Base-by-base conservation (phyloP, 345 rosid genomes). In the Anastatica hierochuntica region DNA sequence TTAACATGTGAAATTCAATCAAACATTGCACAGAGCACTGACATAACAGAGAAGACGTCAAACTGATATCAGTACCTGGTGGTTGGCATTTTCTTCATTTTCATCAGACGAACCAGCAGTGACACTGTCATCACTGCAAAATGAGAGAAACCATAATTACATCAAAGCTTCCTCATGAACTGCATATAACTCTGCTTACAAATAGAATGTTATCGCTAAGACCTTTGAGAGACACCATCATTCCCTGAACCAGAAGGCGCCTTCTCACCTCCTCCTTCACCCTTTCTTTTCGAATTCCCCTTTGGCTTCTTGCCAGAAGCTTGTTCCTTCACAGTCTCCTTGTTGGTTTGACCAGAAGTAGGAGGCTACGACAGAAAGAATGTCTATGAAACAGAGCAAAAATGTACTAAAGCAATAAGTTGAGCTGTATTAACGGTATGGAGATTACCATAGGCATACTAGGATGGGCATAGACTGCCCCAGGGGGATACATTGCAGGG, bases 101-200 rank as follows among this genome's bases (percentile, higher is more conserved):
- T 69, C 94, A 60, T 85, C 94, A 50, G 97, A 85, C 40, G 98
- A 83, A 51, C 95, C 98, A 36, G 80, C 98, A 18, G 86, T 81
- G n/a, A 79, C 90, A 63, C 86, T 92, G 29, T 88, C 95, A 60
- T 64, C 87, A 69, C 95, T 92, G 83, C 66, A 36, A 29, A 72
- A 49, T 10, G 69, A 21, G 29, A 53, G 43, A 66, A 27, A 18
- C 63, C 20, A 56, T 11, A 42, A 59, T 67, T 26, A 66, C 46
- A 45, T 33, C 9, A 12, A 14, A 51, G 38, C 16, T 26, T 38
- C 30, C 47, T 35, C 49, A 43, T 17, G 30, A 52, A 35, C 24
- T 23, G 12, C 6, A 14, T 41, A 60, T 49, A 40, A 9, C 41
- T 12, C 36, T 8, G 2, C 46, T 19, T 8, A 2, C 4, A 10